A percentile compares a stretch with the other conserved stretches of the same genome.
phyloP scores from a whole-genome alignment of 2,329 filamentous ascomycete genomes.

The Aspergillus texensis region DNA sequence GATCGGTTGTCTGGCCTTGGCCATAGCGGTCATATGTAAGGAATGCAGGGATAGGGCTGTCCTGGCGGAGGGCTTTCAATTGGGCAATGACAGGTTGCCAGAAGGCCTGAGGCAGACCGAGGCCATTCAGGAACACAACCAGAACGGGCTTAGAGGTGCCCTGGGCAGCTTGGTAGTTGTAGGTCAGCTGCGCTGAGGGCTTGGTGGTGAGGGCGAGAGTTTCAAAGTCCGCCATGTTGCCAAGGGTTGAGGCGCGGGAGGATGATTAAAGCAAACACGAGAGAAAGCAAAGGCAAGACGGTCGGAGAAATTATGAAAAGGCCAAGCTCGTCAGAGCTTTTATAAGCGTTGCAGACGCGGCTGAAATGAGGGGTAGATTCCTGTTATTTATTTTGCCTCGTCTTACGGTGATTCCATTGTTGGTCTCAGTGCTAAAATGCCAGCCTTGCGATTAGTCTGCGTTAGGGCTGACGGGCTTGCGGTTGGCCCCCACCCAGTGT shows the following conservation, averaged over 20 bases:
- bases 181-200: constrained; percentile 21
- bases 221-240: constrained; percentile 18
- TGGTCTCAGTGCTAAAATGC: not conserved
- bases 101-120: constrained; percentile 43
- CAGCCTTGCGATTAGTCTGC: not conserved
- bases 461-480: not conserved
- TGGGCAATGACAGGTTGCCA: constrained; percentile 40
- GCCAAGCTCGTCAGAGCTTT: not conserved
- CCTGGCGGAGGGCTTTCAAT: constrained; percentile 21
- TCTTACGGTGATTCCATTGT: not conserved
- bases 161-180: constrained; percentile 18
- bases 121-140: constrained; percentile 50
- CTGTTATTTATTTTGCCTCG: not conserved
- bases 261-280: not conserved
- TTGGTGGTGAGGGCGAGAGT: constrained; percentile 22
- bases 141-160: constrained; percentile 24
- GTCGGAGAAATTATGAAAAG: no score
- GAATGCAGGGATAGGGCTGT: constrained; percentile 44
- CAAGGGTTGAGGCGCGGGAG: not conserved
- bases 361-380: not conserved
- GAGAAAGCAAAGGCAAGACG: not conserved
- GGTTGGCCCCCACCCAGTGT: not conserved
- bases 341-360: not conserved
- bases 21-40: constrained; percentile 63
- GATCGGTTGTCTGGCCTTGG: constrained; percentile 55